These are phyloP conservation scores for Bacterosira constricta DNA, from an alignment of 108 stramenopile species.

Conservation along the genomic window DNA sequence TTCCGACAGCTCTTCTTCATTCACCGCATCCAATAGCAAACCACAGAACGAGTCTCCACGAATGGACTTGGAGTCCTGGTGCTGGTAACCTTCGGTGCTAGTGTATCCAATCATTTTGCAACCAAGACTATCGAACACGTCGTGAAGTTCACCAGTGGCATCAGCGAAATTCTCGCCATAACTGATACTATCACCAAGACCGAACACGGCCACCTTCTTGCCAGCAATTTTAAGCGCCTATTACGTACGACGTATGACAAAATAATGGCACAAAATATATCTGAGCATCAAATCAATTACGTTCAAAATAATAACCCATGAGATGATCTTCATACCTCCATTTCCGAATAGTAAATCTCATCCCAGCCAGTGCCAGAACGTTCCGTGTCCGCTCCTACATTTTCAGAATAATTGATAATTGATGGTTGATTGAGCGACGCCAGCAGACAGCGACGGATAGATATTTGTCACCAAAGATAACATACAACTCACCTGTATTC, in stretches of 20 bases:
- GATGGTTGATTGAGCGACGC: neutral
- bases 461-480: too few species aligned
- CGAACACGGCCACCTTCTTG: slow-evolving; percentile 90
- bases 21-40: slow-evolving; percentile 78
- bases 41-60: slow-evolving; percentile 88
- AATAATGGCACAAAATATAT: neutral
- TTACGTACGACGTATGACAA: too few species aligned
- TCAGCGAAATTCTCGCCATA: slow-evolving; percentile 90
- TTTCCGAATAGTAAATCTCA: slow-evolving; percentile 79
- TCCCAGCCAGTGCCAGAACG: slow-evolving; percentile 92
- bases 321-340: slow-evolving; percentile 40
- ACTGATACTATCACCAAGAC: slow-evolving; percentile 76
- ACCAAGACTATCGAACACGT: slow-evolving; percentile 84
- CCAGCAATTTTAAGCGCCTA: slow-evolving; percentile 53
- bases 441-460: too few species aligned
- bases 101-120: slow-evolving; percentile 80
- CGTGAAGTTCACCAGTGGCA: slow-evolving; percentile 87
- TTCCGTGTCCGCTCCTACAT: slow-evolving; percentile 73
- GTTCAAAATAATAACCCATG: neutral
- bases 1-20: slow-evolving; percentile 83
- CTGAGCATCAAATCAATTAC: neutral
- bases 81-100: slow-evolving; percentile 79
- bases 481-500: slow-evolving; percentile 56
- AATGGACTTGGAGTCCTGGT: slow-evolving; percentile 79
- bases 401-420: slow-evolving; percentile 6